Base-by-base conservation (phyloP, 495 filamentous ascomycete genomes). In the Talaromyces liani region DNA sequence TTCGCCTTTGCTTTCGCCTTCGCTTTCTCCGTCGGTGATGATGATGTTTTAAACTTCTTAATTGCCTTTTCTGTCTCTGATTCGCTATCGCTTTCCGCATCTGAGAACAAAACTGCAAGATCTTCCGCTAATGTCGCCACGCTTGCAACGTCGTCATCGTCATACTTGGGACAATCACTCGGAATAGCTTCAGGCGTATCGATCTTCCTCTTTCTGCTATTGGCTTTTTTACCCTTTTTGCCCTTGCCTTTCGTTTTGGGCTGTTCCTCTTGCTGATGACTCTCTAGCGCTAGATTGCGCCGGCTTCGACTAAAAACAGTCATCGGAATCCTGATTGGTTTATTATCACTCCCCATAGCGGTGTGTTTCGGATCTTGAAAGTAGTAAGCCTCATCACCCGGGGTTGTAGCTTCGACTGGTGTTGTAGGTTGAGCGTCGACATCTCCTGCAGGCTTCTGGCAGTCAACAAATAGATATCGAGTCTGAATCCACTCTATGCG, bases 401-500 rank as follows among this genome's bases (percentile, higher is more conserved):
- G 12, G 20, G 16, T 1, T 27, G 22, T 22, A 56, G 0, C n/a
- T 16, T 56, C 24, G 22, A 56, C 53, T 56, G 53, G 53, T 29
- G 53, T 6, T 22, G 34, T 20, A 34, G 14, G 20, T 24, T 24
- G 22, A 55, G n/a, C 39, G 1, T 56, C 49, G 27, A 64, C 53
- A 16, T 62, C 60, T 16, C 39, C 60, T 9, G 62, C 45, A 34
- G 67, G 57, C 1, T n/a, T 31, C 41, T 67, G 65, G 67, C 72
- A 74, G 67, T 80, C 66, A 60, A 95, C 85, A 66, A 97, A 92
- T 3, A 98, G 79, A 73, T 96, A 98, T 63, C 93, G 82, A 24
- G 90, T 89, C 69, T 96, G 93, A 64, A 95, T 93, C 93, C 93
- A 98, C 65, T 95, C 88, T 14, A 88, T 75, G 36, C 91, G 80